phyloP scores from a whole-genome alignment of 1,284 basidiomycete species.

The Peniophora sp. region DNA sequence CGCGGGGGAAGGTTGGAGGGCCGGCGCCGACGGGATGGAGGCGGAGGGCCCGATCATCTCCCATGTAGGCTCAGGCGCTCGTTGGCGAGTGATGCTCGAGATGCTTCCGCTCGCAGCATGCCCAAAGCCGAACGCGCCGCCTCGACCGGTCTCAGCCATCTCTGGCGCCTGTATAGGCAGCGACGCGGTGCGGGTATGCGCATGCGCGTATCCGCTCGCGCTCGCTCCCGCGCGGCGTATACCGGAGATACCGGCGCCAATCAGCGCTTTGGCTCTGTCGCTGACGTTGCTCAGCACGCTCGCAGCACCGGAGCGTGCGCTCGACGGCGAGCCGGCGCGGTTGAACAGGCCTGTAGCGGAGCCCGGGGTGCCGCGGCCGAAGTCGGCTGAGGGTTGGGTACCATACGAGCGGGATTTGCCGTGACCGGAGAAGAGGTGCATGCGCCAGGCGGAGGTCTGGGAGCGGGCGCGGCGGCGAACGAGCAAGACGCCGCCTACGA shows the following conservation, averaged over 20 bases:
- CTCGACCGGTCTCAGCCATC: background rate
- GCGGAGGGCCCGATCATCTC: background rate
- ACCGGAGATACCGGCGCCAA: too few species aligned
- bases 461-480: slow-evolving; percentile 5
- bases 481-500: background rate
- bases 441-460: slow-evolving; percentile 3
- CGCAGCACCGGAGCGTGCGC: too few species aligned
- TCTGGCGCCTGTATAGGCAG: background rate
- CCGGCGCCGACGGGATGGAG: background rate
- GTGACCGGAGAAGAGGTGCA: slow-evolving; percentile 3
- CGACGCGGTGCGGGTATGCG: background rate
- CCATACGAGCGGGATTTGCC: background rate
- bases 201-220: too few species aligned
- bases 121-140: background rate
- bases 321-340: background rate
- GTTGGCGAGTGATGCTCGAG: background rate
- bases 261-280: too few species aligned
- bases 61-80: background rate
- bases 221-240: too few species aligned
- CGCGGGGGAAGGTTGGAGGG: too few species aligned
- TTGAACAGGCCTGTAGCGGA: background rate
- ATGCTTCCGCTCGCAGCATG: background rate
- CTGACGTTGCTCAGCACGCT: too few species aligned
- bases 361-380: background rate
- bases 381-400: background rate